A percentile compares a stretch with the other conserved stretches of the same genome.
Evolutionary conservation across 371 early-diverging fungal species (phyloP).

Genomic region (Syncephalis plumigaleata): DNA sequence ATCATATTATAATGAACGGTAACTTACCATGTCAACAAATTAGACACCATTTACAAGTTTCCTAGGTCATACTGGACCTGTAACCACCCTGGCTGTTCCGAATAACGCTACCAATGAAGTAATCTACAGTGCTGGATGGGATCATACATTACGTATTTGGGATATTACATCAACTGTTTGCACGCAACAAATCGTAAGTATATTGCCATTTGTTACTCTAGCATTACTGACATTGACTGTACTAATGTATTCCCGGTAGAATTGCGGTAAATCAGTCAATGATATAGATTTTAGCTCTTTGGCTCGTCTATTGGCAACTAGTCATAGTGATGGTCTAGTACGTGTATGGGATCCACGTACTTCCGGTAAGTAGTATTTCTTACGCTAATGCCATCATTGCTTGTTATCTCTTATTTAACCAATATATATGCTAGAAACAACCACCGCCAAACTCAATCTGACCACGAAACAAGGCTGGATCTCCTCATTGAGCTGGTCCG

Average conservation of each 20-base stretch:
- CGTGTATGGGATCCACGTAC: constrained; percentile 82
- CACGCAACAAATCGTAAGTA: constrained; percentile 36
- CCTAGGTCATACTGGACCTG: constrained; percentile 70
- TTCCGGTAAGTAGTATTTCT: constrained; percentile 21
- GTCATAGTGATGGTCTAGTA: constrained; percentile 62
- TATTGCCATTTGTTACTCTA: neutral
- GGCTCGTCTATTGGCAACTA: constrained; percentile 62
- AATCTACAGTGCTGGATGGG: constrained; percentile 72
- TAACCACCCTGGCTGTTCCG: constrained; percentile 36
- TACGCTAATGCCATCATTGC: too few species aligned
- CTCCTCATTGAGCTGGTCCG: constrained; percentile 70
- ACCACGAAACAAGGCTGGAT: constrained; percentile 68
- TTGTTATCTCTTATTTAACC: too few species aligned
- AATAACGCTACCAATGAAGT: constrained; percentile 28
- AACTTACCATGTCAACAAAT: neutral
- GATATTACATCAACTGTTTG: constrained; percentile 56
- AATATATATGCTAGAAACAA: constrained; percentile 18
- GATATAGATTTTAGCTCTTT: constrained; percentile 49
- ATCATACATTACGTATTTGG: constrained; percentile 85
- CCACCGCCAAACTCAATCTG: constrained; percentile 61
- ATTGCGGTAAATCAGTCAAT: constrained; percentile 72
- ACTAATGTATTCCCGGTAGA: constrained; percentile 18
- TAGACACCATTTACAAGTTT: constrained; percentile 24
- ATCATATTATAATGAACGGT: neutral
- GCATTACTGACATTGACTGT: neutral